Base-by-base conservation (phyloP, 2,329 filamentous ascomycete species). In the Xylaria sp. region DNA sequence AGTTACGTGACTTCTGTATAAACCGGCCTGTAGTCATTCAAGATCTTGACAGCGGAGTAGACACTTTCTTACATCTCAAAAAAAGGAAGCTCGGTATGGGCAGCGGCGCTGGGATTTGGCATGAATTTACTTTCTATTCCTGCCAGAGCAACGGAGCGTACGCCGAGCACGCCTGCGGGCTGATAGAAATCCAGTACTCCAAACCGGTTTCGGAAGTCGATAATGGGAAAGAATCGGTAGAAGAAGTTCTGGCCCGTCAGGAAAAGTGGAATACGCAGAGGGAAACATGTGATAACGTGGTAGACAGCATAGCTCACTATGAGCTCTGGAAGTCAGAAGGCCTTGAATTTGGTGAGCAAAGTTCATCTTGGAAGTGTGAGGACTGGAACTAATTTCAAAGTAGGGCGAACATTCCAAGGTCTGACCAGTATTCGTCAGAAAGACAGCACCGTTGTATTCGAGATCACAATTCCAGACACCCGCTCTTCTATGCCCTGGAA, bases 1-100 rank as follows among this genome's bases (percentile, higher is more conserved):
- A 63, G 27, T n/a, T 63, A 35, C 60, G 60, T n/a, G 60, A 63
- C 35, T 63, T 63, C 50, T 63, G 60, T 25, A 63, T 63, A 16
- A 63, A 18, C n/a, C 60, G 60, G 9, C 60, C 60, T 9, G 25
- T 63, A 12, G 18, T 63, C 5, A 55, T 63, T 35, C 50, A 42
- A 23, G 60, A 63, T 6, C 50, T 44, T 27, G 60, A 63, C 1
- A 47, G 4, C 18, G 60, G 60, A 1, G 27, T 63, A 4, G 60
- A 63, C 35, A 55, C 60, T 5, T 63, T 55, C 50, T 44, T 63
- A 5, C 37, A 55, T 47, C 60, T 63, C 0, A 63, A 63, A 25
- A 63, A 63, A n/a, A 63, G 60, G 37, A 63, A 63, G 50, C 60
- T 63, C 50, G 60, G 60, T 12, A 63, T 63, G 60, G 40, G 60